A percentile compares a stretch with the other conserved stretches of the same genome.
These are phyloP conservation scores for Xylaria telfairii DNA, from an alignment of 495 filamentous ascomycete genomes.

Conservation along the genomic window DNA sequence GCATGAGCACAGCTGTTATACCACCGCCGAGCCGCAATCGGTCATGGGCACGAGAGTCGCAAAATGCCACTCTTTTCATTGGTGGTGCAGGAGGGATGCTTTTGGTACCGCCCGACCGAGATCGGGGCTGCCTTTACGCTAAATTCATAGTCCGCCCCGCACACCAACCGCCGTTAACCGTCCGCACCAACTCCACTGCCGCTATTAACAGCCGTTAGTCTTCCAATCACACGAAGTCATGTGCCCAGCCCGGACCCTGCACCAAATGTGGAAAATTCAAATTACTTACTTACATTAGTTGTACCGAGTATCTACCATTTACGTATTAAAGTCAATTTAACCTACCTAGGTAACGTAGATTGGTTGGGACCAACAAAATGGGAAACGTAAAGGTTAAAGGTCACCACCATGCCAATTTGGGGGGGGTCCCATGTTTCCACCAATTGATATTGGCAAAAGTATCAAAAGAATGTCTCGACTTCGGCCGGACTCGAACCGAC, in stretches of 20 bases:
- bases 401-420: too few relatives aligned
- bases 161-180: not conserved
- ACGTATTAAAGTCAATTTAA: too few relatives aligned
- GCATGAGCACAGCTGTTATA: not conserved
- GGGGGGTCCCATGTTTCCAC: too few relatives aligned
- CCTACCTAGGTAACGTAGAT: too few relatives aligned
- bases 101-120: constrained; percentile 9
- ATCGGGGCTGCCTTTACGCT: constrained; percentile 6
- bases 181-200: not conserved
- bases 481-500: constrained; percentile 28
- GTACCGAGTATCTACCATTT: too few relatives aligned
- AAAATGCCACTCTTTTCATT: constrained; percentile 13
- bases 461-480: constrained; percentile 11
- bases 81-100: constrained; percentile 13
- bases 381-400: too few relatives aligned
- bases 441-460: not conserved
- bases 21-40: constrained; percentile 3
- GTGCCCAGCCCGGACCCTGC: too few relatives aligned
- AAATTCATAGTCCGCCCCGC: not conserved
- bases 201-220: not conserved
- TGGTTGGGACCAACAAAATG: too few relatives aligned
- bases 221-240: not conserved
- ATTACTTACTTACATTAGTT: too few relatives aligned
- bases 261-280: too few relatives aligned
- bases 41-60: not conserved